A percentile compares a stretch with the other conserved stretches of the same genome.
phyloP scores from a whole-genome alignment of 352 stramenopile genomes.

The Pythium chondricola region DNA sequence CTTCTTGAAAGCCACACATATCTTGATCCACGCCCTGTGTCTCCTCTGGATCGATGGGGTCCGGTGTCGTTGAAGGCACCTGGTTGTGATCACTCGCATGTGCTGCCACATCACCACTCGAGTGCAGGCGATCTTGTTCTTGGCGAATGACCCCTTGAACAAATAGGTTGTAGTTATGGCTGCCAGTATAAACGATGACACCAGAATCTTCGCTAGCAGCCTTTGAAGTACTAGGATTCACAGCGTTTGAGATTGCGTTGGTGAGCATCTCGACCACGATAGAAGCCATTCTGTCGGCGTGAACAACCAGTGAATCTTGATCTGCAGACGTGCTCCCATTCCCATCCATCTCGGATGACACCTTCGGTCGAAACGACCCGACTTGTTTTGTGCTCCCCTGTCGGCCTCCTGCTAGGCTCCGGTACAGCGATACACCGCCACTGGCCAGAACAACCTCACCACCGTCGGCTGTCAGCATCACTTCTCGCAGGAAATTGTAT shows the following conservation, averaged over 20 bases:
- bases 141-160: constrained; percentile 1
- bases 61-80: too few relatives aligned
- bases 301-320: background rate
- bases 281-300: constrained; percentile 1
- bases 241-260: background rate
- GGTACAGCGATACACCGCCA: constrained; percentile 34
- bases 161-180: background rate
- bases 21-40: too few relatives aligned
- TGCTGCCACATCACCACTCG: too few relatives aligned
- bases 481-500: constrained; percentile 57
- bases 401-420: too few relatives aligned
- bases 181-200: background rate
- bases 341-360: too few relatives aligned
- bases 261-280: constrained; percentile 4
- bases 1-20: too few relatives aligned
- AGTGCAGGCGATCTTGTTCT: too few relatives aligned
- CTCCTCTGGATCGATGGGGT: too few relatives aligned
- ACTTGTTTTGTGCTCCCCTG: too few relatives aligned
- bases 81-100: too few relatives aligned
- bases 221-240: constrained; percentile 5
- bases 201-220: background rate
- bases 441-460: constrained; percentile 40
- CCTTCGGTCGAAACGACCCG: too few relatives aligned
- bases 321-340: background rate
- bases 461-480: constrained; percentile 41